These are phyloP conservation scores for Penicillium lagena DNA, from an alignment of 495 filamentous ascomycete genomes.

Conservation along the genomic window DNA sequence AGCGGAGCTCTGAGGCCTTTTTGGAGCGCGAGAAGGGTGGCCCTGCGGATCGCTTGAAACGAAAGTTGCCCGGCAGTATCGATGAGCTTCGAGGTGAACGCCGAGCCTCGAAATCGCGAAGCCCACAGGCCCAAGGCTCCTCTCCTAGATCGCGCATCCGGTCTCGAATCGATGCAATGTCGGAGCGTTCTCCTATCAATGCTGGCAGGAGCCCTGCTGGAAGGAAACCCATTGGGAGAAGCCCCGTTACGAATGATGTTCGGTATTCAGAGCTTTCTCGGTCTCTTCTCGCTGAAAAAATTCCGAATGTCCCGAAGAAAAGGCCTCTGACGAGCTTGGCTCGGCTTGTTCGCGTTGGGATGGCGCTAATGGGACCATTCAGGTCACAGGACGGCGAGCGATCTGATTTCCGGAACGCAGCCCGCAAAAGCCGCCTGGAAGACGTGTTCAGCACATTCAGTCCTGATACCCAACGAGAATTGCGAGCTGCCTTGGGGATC, in stretches of 20 bases:
- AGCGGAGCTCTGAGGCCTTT: slow-evolving; percentile 20
- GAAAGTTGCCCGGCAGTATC: slow-evolving; percentile 19
- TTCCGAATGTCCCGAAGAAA: not conserved
- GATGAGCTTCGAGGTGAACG: slow-evolving; percentile 11
- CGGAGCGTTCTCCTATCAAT: not conserved
- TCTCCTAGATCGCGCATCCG: not conserved
- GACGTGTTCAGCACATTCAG: slow-evolving; percentile 40
- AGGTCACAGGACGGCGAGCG: slow-evolving; percentile 12
- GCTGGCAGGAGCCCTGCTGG: no score
- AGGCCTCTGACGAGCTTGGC: slow-evolving; percentile 26
- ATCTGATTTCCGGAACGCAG: slow-evolving; percentile 1
- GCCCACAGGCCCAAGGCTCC: slow-evolving; percentile 2
- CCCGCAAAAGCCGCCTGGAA: slow-evolving; percentile 26
- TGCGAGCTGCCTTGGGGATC: slow-evolving; percentile 40
- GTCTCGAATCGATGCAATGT: not conserved
- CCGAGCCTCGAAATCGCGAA: slow-evolving; percentile 8
- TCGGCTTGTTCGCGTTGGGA: slow-evolving; percentile 38
- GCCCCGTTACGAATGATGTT: not conserved
- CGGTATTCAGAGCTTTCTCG: slow-evolving; percentile 13
- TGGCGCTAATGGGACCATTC: slow-evolving; percentile 42
- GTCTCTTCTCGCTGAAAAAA: not conserved
- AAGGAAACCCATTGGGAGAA: not conserved
- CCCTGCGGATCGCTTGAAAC: slow-evolving; percentile 21
- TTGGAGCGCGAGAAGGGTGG: slow-evolving; percentile 21
- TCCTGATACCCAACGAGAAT: slow-evolving; percentile 32